Conservation (phyloP, 208 protist species). For the Porcisia deanei region DNA sequence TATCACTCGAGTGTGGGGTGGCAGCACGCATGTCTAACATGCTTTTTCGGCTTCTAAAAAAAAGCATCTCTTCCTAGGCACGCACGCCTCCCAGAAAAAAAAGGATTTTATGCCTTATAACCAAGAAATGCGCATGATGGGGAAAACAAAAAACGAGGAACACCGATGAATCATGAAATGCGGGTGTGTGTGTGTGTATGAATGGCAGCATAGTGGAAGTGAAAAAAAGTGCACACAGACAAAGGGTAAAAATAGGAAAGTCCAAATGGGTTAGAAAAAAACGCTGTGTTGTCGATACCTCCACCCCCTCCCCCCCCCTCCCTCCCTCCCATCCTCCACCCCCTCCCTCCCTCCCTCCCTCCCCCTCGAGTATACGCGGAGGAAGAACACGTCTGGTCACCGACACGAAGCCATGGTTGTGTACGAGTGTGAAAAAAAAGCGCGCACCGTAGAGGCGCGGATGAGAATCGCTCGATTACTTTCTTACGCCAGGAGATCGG, state of each 20-base stretch:
- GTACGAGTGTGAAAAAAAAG: not conserved
- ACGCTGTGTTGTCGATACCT: too few species aligned
- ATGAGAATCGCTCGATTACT: not conserved
- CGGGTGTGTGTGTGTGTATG: constrained; percentile 6
- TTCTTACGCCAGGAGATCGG: not conserved
- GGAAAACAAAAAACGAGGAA: not conserved
- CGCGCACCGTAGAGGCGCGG: not conserved
- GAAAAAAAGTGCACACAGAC: not conserved
- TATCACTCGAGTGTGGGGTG: not conserved
- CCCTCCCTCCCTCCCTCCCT: not conserved
- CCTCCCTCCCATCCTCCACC: too few species aligned
- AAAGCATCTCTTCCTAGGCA: not conserved
- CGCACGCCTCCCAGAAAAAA: not conserved
- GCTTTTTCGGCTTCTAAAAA: not conserved
- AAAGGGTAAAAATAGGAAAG: not conserved
- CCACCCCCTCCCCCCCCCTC: too few species aligned
- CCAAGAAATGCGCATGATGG: not conserved
- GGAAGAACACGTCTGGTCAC: not conserved
- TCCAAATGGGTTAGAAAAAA: not conserved
- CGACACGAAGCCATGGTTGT: not conserved
- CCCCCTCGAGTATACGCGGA: not conserved
- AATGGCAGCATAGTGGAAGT: not conserved
- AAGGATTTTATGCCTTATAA: not conserved
- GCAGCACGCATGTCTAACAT: not conserved
- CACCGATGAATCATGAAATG: not conserved